Evolutionary conservation across 805 yeast genomes (phyloP), one percentile per base, ranked within the genome.

Genomic region (Trichomonascus vanleenenianus): DNA sequence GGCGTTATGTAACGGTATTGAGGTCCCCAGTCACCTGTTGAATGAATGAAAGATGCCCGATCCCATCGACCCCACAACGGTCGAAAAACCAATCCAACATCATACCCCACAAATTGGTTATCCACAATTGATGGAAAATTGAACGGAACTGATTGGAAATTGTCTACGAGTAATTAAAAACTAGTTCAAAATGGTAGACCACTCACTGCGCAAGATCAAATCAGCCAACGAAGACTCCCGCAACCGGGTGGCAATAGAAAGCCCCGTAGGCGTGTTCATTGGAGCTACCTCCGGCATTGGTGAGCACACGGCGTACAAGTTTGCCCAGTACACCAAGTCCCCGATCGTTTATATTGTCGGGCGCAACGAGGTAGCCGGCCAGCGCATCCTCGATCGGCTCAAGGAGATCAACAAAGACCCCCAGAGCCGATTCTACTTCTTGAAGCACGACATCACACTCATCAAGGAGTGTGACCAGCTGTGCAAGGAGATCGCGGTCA

Each of bases 261-360:
- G 22, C 11, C 35, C 45, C 16, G 45, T 42, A 8, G 45, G 30
- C 10, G 45, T 57, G 6, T 51, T 57, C 22, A 47, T 55, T 11
- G 63, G 63, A 5, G 63, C 56, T 8, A 59, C 63, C 5, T 46
- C 48, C 7, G 63, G 63, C 25, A 56, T 59, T 35, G 63, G 63
- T 7, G 56, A 56, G 20, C 46, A 50, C 39, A 49, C 59, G 11
- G 59, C 60, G 27, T 58, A 54, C 43, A 39, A 46, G 15, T 54
- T 56, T 43, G 63, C 60, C 10, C 42, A 42, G 31, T 48, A 56
- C 40, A 51, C 52, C 30, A 46, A 49, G 14, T 18, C 15, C 27
- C 62, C 63, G 9, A 55, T 50, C 4, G 47, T 59, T 19, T 56
- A 57, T 50, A 49, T 59, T 34, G 47, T 59, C 30, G 63, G 63